Evolutionary conservation across 306 rosid species (phyloP).

Genomic region (Quillaja saponaria): DNA sequence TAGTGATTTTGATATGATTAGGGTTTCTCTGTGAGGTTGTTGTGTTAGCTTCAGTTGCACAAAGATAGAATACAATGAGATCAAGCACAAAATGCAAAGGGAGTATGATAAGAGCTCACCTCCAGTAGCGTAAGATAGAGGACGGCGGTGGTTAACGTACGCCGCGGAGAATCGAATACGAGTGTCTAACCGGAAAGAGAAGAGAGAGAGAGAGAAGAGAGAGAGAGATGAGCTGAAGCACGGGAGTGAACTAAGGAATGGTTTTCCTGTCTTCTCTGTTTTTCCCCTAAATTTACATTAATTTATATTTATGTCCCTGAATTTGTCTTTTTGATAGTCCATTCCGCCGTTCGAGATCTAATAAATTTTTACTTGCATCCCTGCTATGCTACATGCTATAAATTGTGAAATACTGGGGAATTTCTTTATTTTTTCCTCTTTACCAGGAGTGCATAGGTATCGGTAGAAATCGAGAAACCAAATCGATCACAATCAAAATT

Average conservation of each 20-base stretch:
- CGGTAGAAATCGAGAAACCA: too few relatives aligned
- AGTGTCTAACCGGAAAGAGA: conserved; percentile 34
- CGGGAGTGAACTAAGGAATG: conserved; percentile 28
- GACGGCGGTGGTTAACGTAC: conserved; percentile 40
- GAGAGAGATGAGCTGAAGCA: conserved; percentile 22
- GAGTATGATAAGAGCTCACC: conserved; percentile 28
- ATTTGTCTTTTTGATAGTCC: neutral
- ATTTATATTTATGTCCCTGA: conserved; percentile 21
- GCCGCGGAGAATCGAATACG: conserved; percentile 31
- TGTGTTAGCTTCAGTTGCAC: neutral
- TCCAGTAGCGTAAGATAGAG: conserved; percentile 38
- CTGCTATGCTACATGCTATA: too few relatives aligned
- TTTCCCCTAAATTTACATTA: conserved; percentile 7
- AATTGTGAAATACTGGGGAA: too few relatives aligned
- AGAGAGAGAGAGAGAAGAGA: conserved; percentile 20
- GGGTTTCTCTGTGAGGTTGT: conserved; percentile 40
- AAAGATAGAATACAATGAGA: neutral
- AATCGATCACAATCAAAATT: too few relatives aligned
- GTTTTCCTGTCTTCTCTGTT: conserved; percentile 29
- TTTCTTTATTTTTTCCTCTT: too few relatives aligned
- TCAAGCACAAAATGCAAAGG: neutral
- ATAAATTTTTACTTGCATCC: too few relatives aligned
- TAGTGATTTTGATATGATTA: conserved; percentile 20
- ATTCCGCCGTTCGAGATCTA: too few relatives aligned
- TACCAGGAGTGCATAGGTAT: too few relatives aligned